A percentile compares a stretch with the other conserved stretches of the same genome.
phyloP scores from a whole-genome alignment of 179 eudicot species.

The Beta lomatogona region DNA sequence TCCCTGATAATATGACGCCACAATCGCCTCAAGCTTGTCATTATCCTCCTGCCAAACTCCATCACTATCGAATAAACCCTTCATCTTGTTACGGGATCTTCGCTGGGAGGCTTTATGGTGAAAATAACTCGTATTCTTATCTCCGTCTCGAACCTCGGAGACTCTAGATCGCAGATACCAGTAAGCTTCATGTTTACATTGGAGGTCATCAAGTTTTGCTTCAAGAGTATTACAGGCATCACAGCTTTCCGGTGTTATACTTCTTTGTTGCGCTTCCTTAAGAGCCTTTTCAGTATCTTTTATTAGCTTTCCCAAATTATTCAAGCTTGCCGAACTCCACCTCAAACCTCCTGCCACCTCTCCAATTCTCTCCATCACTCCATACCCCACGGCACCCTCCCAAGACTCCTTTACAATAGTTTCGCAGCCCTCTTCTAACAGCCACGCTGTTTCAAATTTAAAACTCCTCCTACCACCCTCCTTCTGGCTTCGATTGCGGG shows the following conservation, averaged over 20 bases:
- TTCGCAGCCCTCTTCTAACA: background rate
- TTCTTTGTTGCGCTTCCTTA: background rate
- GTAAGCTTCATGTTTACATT: too few relatives aligned
- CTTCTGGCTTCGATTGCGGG: too few relatives aligned
- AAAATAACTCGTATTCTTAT: too few relatives aligned
- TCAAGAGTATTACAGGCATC: background rate
- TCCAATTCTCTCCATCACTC: fast-evolving
- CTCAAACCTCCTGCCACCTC: background rate
- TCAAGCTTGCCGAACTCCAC: background rate
- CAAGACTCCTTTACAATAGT: background rate
- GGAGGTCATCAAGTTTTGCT: background rate
- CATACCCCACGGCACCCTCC: background rate
- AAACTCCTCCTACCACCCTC: background rate
- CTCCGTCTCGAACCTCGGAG: too few relatives aligned
- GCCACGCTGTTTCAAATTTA: background rate
- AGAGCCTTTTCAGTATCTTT: background rate
- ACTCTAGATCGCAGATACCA: too few relatives aligned
- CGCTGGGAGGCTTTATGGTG: too few relatives aligned
- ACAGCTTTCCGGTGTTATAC: background rate
- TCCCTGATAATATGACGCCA: too few relatives aligned
- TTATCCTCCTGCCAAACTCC: too few relatives aligned
- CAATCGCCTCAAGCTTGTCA: too few relatives aligned
- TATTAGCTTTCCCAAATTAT: background rate
- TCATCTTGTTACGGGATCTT: too few relatives aligned
- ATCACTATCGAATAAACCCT: too few relatives aligned